Percentiles rank a stretch among this genome's conserved stretches.
These are phyloP conservation scores for Penicillium decumbens DNA, from an alignment of 2,329 filamentous ascomycete species.

Conservation along the genomic window DNA sequence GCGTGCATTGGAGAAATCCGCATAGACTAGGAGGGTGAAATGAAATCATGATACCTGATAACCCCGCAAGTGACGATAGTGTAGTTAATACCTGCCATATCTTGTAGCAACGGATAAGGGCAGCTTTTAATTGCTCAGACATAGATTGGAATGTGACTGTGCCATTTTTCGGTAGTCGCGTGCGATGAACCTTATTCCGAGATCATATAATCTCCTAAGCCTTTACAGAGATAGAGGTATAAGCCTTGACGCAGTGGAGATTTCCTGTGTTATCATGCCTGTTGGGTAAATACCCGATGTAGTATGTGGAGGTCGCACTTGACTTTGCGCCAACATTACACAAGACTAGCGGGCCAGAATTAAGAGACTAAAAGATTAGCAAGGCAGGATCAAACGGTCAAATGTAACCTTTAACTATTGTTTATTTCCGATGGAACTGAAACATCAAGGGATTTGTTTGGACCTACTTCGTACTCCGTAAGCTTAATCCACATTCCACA, in stretches of 20 bases:
- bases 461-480: background rate
- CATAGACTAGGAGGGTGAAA: background rate
- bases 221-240: background rate
- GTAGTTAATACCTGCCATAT: background rate
- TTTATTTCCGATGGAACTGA: background rate
- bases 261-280: background rate
- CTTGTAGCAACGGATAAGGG: background rate
- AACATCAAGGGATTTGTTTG: slow-evolving; percentile 12
- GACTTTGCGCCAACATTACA: background rate
- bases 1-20: slow-evolving; percentile 24
- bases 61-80: background rate
- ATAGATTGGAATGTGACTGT: slow-evolving; percentile 5
- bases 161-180: slow-evolving; percentile 2
- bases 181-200: background rate
- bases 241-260: background rate
- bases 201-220: background rate
- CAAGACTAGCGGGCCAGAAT: background rate
- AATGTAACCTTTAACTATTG: slow-evolving; percentile 8
- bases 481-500: background rate
- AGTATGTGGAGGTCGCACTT: slow-evolving; percentile 15
- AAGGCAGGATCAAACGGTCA: background rate
- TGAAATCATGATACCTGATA: background rate
- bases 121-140: background rate
- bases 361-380: background rate
- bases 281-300: slow-evolving; percentile 6